Base-by-base conservation (phyloP, 257 asterid species). In the Parsonsia alboflavescens region DNA sequence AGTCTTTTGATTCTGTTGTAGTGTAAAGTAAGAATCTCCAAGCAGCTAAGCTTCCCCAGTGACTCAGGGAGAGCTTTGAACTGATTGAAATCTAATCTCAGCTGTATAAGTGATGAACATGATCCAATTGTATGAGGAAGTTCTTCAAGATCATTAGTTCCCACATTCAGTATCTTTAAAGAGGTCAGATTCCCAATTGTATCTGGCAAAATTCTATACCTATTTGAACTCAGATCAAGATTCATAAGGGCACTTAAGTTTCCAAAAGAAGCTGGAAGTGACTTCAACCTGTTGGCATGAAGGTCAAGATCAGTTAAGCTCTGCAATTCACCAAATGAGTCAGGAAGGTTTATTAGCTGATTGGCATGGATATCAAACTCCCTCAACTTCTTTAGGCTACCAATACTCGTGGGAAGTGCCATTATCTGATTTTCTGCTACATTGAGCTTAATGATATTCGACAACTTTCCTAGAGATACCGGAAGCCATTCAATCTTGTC, bases 401-500 rank as follows among this genome's bases (percentile, higher is more conserved):
- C 77, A 15, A 89, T 85, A 72, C 93, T 80, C 15, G 81, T 74
- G 5, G 98, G 98, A 64, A 93, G 90, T 57, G 93, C 98, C 98
- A 93, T 91, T 50, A 91, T 78, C 70, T 79, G 80, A 84, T 93
- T 93, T 63, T 88, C 82, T 0, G 98, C 85, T 72, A 93, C 21
- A 64, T 89, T 76, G 71, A 93, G 75, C 71, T 86, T 91, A 2
- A 86, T 66, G 22, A 91, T 78, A 70, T 83, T 70, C 1, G 77
- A 83, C 78, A 93, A 82, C 85, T 88, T 93, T 28, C 97, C 98
- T 62, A 93, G 84, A 28, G 97, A 86, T 16, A 85, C 59, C 13
- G 98, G 98, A 76, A 93, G 90, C 98, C 98, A 93, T 78, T 93
- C 98, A 49, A 91, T 71, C 79, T 88, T 89, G 77, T 87, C 92